Evolutionary conservation across 1,284 basidiomycete genomes (phyloP), one percentile per base, ranked within the genome.

Genomic region (Porogramme epimiltina): DNA sequence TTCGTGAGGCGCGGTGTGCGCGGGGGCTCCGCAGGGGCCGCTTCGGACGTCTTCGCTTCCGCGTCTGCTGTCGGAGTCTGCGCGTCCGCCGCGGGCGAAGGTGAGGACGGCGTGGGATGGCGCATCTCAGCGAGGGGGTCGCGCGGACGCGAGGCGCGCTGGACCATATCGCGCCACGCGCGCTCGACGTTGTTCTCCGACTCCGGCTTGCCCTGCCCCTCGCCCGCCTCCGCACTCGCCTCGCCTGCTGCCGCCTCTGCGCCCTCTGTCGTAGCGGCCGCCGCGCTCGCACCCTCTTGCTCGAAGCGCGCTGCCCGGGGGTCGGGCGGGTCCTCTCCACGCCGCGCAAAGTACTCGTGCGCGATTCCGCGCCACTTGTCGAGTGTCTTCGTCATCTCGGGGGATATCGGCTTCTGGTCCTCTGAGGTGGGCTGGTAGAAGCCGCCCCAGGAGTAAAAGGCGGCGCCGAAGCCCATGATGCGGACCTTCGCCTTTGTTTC

Each of bases 361-460:
- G 24, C 36, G 18, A 31, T 10, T 18, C 23, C 26, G 25, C 25
- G 22, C 55, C 55, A 57, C 46, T 47, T 51, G 13, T n/a, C 34
- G n/a, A 54, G 49, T n/a, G 37, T 43, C 6, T 36, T 5, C 19
- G 20, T 22, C 53, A 58, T 58, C 18, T 43, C 8, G 31, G 11
- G 6, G 18, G 49, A 36, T 3, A 52, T 37, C 1, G 44, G 45
- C 10, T 33, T 36, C 11, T 40, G 40, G 39, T 49, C 50, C 31
- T 34, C 38, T 6, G 47, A 11, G 16, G 33, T 13, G 11, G 55
- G 56, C 25, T 41, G 3, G 43, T 60, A 60, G 54, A 64, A 64
- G 3, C 62, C 62, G 33, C 58, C 61, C 62, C 62, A 64, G 5
- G 33, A n/a, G 40, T 49, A 45, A 47, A 62, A 64, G 1, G 39